A percentile compares a stretch with the other conserved stretches of the same genome.
Conservation (phyloP, 495 filamentous ascomycete genomes). For the Talaromyces stipitatus region DNA sequence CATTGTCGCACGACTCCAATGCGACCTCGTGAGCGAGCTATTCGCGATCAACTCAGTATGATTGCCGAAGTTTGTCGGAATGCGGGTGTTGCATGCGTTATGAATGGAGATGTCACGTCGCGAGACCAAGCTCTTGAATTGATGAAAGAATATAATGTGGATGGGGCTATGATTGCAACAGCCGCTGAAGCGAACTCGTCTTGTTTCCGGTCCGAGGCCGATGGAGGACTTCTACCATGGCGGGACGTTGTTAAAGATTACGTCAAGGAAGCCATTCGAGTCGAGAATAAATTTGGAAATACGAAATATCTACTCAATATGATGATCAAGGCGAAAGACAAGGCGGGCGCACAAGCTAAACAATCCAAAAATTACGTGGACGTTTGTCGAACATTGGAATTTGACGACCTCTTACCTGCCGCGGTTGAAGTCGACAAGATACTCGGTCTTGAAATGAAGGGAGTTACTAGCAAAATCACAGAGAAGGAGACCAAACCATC, state of each 20-base stretch:
- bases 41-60: conserved; percentile 79
- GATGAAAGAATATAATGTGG: conserved; percentile 67
- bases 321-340: conserved; percentile 72
- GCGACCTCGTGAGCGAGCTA: conserved; percentile 80
- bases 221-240: conserved; percentile 65
- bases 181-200: conserved; percentile 83
- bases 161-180: conserved; percentile 96
- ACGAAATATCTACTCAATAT: conserved; percentile 85
- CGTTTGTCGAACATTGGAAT: conserved; percentile 51
- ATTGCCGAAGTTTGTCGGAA: conserved; percentile 67
- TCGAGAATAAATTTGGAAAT: conserved; percentile 81
- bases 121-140: conserved; percentile 60
- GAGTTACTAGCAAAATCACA: conserved; percentile 11
- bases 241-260: conserved; percentile 67
- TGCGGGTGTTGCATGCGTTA: conserved; percentile 78
- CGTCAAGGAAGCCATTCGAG: conserved; percentile 57
- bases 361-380: conserved; percentile 56
- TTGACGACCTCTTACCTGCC: conserved; percentile 48
- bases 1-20: conserved; percentile 96
- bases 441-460: conserved; percentile 50
- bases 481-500: conserved; percentile 26
- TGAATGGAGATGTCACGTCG: conserved; percentile 85
- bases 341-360: conserved; percentile 46
- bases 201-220: conserved; percentile 59
- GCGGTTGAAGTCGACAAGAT: conserved; percentile 57